phyloP scores from a whole-genome alignment of 768 basidiomycete species.

The Amanita rubescens region DNA sequence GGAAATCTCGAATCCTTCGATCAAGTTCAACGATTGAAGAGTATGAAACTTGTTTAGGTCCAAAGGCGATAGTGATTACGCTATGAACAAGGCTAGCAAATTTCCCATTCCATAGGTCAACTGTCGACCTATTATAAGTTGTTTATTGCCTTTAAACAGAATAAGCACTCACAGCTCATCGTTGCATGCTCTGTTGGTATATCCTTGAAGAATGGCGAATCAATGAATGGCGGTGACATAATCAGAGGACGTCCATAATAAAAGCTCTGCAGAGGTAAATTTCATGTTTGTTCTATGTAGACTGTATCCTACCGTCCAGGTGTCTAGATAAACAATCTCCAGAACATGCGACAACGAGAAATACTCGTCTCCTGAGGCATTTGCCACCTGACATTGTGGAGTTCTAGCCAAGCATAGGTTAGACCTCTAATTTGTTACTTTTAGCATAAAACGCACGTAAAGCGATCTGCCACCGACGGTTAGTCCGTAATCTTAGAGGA shows the following conservation, averaged over 20 bases:
- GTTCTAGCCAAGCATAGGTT: conserved; percentile 30
- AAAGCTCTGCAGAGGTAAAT: conserved; percentile 40
- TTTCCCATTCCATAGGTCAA: conserved; percentile 48
- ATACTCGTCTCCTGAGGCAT: conserved; percentile 37
- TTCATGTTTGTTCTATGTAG: neutral
- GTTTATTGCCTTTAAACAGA: neutral
- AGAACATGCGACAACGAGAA: conserved; percentile 52
- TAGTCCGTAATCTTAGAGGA: neutral
- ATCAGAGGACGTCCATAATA: conserved; percentile 53
- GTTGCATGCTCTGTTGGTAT: conserved; percentile 26
- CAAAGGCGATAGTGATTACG: conserved; percentile 44
- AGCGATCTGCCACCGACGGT: conserved; percentile 29
- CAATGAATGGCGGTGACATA: conserved; percentile 44
- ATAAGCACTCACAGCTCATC: conserved; percentile 32
- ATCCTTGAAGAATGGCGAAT: conserved; percentile 48
- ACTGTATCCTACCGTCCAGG: conserved; percentile 40
- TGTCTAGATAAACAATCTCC: conserved; percentile 64
- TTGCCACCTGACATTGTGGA: conserved; percentile 55
- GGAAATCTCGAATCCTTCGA: conserved; percentile 52
- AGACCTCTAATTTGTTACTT: neutral
- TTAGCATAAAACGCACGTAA: conserved; percentile 36
- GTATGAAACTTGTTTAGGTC: conserved; percentile 45
- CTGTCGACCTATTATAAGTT: conserved; percentile 22
- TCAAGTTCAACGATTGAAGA: conserved; percentile 48
- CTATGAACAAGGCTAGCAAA: conserved; percentile 46